phyloP scores from a whole-genome alignment of 2,329 filamentous ascomycete species.

The Decorospora gaudefroyi region DNA sequence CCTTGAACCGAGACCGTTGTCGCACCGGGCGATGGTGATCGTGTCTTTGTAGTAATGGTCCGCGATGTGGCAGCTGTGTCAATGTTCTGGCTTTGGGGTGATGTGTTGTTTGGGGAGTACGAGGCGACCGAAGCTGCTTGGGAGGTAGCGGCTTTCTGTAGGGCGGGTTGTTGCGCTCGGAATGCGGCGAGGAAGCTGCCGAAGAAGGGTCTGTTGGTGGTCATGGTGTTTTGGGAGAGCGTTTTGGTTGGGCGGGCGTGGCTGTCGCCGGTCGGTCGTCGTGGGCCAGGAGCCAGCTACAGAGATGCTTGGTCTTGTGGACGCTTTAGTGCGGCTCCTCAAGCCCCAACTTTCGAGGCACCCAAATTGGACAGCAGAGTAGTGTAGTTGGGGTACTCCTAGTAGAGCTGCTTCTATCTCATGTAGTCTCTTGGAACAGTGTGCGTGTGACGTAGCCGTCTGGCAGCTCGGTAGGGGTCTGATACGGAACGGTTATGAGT shows the following conservation, averaged over 20 bases:
- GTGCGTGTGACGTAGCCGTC: conserved; percentile 32
- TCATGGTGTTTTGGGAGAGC: conserved; percentile 54
- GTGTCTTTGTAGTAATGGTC: conserved; percentile 44
- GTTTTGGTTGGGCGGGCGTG: conserved; percentile 23
- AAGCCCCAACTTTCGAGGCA: too few species aligned
- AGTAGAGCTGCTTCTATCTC: too few species aligned
- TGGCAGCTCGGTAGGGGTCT: conserved; percentile 5
- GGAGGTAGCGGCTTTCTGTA: conserved; percentile 60
- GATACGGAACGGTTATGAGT: conserved; percentile 2
- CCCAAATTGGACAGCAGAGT: too few species aligned
- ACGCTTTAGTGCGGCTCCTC: too few species aligned
- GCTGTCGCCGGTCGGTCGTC: conserved; percentile 25
- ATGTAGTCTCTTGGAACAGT: background rate
- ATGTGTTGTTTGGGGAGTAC: conserved; percentile 41
- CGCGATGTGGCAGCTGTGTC: conserved; percentile 50
- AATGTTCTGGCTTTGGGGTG: conserved; percentile 47
- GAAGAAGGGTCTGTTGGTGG: conserved; percentile 68
- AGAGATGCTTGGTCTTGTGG: too few species aligned
- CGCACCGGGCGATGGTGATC: conserved; percentile 39
- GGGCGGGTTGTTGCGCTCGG: conserved; percentile 65
- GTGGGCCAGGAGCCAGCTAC: too few species aligned
- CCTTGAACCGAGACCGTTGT: conserved; percentile 49
- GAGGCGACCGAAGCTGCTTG: conserved; percentile 46
- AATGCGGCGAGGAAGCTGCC: conserved; percentile 70
- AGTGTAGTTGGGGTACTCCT: too few species aligned